These are phyloP conservation scores for Hylodesmum podocarpum DNA, from an alignment of 306 rosid species.

Conservation along the genomic window DNA sequence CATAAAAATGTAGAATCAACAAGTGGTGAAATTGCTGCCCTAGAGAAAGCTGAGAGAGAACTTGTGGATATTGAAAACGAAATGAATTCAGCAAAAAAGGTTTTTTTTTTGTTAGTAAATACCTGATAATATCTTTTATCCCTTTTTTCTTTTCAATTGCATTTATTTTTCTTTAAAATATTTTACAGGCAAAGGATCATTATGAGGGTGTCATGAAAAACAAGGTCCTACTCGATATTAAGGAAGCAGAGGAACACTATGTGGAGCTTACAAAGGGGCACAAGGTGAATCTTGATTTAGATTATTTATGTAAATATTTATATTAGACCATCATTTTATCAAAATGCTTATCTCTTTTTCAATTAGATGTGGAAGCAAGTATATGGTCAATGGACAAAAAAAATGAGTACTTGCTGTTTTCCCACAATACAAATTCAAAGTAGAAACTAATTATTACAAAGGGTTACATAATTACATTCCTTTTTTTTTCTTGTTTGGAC, in stretches of 20 bases:
- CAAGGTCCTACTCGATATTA: slow-evolving; percentile 53
- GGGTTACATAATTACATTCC: neutral
- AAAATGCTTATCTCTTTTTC: neutral
- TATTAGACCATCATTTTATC: slow-evolving; percentile 5
- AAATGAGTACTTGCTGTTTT: neutral
- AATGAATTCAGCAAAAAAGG: slow-evolving; percentile 54
- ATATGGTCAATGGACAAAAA: neutral
- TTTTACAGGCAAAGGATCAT: slow-evolving; percentile 61
- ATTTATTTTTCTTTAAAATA: neutral
- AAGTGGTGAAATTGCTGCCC: slow-evolving; percentile 61
- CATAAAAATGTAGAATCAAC: slow-evolving; percentile 57
- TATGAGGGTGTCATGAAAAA: slow-evolving; percentile 69
- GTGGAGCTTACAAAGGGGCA: slow-evolving; percentile 48
- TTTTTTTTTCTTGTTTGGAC: neutral
- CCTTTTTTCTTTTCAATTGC: neutral
- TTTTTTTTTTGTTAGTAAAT: slow-evolving; percentile 8
- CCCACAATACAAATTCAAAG: neutral
- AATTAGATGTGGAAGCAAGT: neutral
- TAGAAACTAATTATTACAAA: neutral
- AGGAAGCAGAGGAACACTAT: slow-evolving; percentile 55
- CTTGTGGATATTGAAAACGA: slow-evolving; percentile 59
- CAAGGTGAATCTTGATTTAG: slow-evolving; percentile 48
- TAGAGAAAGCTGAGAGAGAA: slow-evolving; percentile 65
- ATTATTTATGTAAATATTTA: slow-evolving; percentile 23
- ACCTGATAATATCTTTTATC: neutral